Base-by-base conservation (phyloP, 2,329 filamentous ascomycete genomes). In the Apiospora pterosperma region DNA sequence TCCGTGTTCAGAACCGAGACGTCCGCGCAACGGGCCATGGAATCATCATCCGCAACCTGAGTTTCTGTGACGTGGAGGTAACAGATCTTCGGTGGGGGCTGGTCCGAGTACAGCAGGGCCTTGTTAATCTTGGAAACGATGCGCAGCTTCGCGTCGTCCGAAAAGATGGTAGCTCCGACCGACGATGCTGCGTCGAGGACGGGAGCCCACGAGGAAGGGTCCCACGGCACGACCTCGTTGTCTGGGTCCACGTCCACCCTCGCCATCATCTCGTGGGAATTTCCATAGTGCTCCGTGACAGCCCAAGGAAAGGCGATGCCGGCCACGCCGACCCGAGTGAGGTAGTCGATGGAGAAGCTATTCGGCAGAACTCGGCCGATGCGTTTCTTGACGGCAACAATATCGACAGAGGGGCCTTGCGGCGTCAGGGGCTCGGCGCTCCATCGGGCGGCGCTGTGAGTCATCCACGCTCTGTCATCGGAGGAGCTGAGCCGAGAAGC, bases 111-210 rank as follows among this genome's bases (percentile, higher is more conserved):
- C 23, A 62, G n/a, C 16, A 44, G 7, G 12, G 59, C 63, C 16
- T 34, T 34, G 19, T 62, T 38, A 28, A 65, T 60, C 48, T 48
- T n/a, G 7, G 60, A 36, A 23, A 41, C 36, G 19, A 81, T 81
- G 12, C 79, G 76, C 52, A 81, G 73, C 23, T 70, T 70, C 1
- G 76, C 73, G 11, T 73, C 67, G 34, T 76, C 69, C 66, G 74
- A 77, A 69, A 80, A 80, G 25, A 81, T 71, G 0, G 76, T 76
- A 0, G 79, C 80, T 2, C 77, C 78, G 4, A 81, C 73, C 0
- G 79, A 81, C 0, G 78, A 79, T 1, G 79, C 79, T 3, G 79
- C 75, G 63, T 81, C 79, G 3, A 81, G 68, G 14, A 79, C 71
- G 0, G 79, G 75, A 5, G 78, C 77, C 77, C 76, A 80, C 3